Evolutionary conservation across 2,329 filamentous ascomycete species (phyloP), one percentile per base, ranked within the genome.

Genomic region (Monosporascus sp.): DNA sequence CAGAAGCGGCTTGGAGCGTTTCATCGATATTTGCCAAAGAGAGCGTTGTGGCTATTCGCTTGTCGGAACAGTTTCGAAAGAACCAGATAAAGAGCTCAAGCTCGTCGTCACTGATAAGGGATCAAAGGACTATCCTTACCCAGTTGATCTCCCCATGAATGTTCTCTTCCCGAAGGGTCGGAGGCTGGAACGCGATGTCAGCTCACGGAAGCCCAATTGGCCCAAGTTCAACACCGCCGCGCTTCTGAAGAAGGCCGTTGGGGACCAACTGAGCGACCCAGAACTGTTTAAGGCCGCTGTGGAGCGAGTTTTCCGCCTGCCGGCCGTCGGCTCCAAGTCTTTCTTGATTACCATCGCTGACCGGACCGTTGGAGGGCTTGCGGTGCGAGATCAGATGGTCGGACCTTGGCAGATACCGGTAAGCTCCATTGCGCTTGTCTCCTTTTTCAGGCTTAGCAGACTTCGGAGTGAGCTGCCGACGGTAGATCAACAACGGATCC

Each of bases 281-380:
- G 63, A 43, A 88, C 65, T 82, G 35, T 65, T 84, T 31, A 72
- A 69, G 26, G 75, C 92, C 70, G 91, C 93, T 17, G 83, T 90
- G 1, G 84, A 91, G 62, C 79, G 91, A 56, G 91, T 97, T 3
- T 84, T 97, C 51, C 84, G 84, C 49, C 78, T 97, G 50, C 93
- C 94, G 20, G 83, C 92, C 1, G 94, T 97, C 22, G 93, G 91
- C n/a, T 97, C 92, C 22, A 97, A 97, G 73, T 91, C 88, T 22
- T 99, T 97, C 77, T 79, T 99, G 38, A 97, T 99, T 66, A 97
- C 94, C 2, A 99, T 97, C 60, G 92, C 89, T 49, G 94, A 97
- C 70, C 84, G 94, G 57, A 91, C 88, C 28, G 92, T 97, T 31
- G 93, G 93, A 59, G 94, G 93, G 49, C 79, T 97, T 54, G 91